phyloP scores from a whole-genome alignment of 352 stramenopile species.

The Poterioochromonas sp. region DNA sequence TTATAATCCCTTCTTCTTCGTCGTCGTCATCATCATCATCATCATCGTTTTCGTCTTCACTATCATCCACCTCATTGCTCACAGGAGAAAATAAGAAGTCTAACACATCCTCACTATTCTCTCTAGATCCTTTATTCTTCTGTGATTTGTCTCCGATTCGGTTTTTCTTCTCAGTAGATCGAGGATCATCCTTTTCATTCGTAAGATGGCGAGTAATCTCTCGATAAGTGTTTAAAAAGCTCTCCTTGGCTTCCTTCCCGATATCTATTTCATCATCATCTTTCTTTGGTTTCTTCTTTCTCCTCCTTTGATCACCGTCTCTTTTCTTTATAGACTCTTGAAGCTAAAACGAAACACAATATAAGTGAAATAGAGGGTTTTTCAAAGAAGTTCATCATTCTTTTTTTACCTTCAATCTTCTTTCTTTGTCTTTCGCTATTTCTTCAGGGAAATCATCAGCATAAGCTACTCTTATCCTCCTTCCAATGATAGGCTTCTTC shows the following conservation, averaged over 20 bases:
- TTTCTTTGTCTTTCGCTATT: neutral
- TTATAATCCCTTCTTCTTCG: too few relatives aligned
- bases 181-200: too few relatives aligned
- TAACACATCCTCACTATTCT: too few relatives aligned
- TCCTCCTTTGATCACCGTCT: neutral
- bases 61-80: neutral
- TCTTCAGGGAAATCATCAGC: neutral
- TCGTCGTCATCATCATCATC: neutral
- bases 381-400: neutral
- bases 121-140: too few relatives aligned
- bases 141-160: too few relatives aligned
- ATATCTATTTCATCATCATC: neutral
- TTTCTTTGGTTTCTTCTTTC: too few relatives aligned
- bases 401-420: neutral
- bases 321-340: neutral
- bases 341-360: neutral
- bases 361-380: neutral
- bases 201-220: too few relatives aligned
- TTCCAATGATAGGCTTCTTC: neutral
- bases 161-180: too few relatives aligned
- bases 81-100: too few relatives aligned
- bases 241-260: too few relatives aligned
- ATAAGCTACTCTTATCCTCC: neutral
- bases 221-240: too few relatives aligned
- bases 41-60: neutral